phyloP scores from a whole-genome alignment of 257 asterid genomes.

The Nyctanthes arbortristis region DNA sequence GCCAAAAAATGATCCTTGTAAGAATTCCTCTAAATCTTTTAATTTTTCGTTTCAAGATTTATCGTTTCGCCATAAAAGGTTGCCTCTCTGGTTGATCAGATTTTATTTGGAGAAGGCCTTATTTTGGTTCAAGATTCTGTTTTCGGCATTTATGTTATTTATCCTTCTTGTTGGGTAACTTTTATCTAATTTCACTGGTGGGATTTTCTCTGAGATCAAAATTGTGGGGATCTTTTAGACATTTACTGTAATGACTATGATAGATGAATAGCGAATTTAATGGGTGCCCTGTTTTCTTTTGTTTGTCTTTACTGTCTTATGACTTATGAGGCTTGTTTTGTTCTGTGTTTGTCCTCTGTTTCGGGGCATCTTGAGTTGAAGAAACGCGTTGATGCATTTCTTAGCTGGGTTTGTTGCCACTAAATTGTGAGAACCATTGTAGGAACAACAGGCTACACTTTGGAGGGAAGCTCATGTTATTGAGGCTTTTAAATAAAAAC shows the following conservation, averaged over 20 bases:
- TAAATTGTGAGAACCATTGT: neutral
- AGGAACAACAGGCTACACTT: neutral
- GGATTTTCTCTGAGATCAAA: neutral
- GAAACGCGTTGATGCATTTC: neutral
- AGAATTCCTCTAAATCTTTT: constrained; percentile 25
- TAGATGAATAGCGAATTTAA: neutral
- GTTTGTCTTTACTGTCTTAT: neutral
- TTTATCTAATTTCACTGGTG: neutral
- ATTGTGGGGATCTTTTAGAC: neutral
- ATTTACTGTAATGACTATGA: neutral
- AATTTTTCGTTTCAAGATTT: neutral
- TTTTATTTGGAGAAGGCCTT: neutral
- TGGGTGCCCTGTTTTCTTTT: neutral
- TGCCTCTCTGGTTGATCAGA: too few species aligned
- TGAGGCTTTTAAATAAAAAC: neutral
- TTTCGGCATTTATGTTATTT: too few species aligned
- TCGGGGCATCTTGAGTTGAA: neutral
- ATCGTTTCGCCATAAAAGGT: neutral
- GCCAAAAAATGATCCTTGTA: constrained; percentile 56
- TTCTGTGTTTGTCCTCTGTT: neutral
- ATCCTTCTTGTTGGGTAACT: neutral
- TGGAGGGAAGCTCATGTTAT: neutral
- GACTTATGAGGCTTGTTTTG: neutral
- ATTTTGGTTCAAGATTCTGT: neutral
- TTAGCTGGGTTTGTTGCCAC: neutral